Evolutionary conservation across 345 rosid species (phyloP), one percentile per base, ranked within the genome.

Genomic region (Eutrema japonicum): DNA sequence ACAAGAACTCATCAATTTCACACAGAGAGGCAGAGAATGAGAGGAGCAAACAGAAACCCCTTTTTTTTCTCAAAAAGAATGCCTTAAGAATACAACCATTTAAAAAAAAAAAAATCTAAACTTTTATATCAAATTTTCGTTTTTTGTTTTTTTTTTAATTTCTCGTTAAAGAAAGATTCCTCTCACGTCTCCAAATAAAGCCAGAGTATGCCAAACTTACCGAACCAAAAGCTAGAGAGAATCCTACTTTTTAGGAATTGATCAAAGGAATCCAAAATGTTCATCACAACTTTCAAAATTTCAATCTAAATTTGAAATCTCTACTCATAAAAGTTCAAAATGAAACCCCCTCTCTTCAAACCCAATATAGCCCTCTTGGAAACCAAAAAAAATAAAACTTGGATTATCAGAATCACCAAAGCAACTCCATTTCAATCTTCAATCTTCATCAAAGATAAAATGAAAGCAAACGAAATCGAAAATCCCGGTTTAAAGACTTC

Each of bases 141-240:
- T 22, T 22, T 22, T 22, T 22, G 0, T 0, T 46, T 13, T 48
- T 64, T 41, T 46, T 2, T 6, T 22, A 67, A 69, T 46, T 54
- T 62, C 43, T 47, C 51, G 3, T 8, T 46, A 69, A 70, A 54
- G 75, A 70, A 70, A 76, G 71, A 76, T 63, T 63, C 71, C 53
- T 46, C 58, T 8, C 73, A 76, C 79, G 75, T 46, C 45, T 69
- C 79, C 60, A 62, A 76, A 69, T 30, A 46, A 76, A 69, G 52
- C 30, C 60, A 47, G 71, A 62, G 79, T 62, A 70, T 63, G 79
- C 70, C 79, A 70, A 76, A 55, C 47, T 47, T 55, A 76, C 75
- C 71, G 40, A 70, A 70, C 79, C 27, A 69, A 76, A 68, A 46
- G 37, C 35, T 53, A 9, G 14, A 69, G 13, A 69, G 75, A 70